Percentiles rank a stretch among this genome's conserved stretches.
phyloP scores from a whole-genome alignment of 1,284 basidiomycete species.

The Leccinum ponderosum region DNA sequence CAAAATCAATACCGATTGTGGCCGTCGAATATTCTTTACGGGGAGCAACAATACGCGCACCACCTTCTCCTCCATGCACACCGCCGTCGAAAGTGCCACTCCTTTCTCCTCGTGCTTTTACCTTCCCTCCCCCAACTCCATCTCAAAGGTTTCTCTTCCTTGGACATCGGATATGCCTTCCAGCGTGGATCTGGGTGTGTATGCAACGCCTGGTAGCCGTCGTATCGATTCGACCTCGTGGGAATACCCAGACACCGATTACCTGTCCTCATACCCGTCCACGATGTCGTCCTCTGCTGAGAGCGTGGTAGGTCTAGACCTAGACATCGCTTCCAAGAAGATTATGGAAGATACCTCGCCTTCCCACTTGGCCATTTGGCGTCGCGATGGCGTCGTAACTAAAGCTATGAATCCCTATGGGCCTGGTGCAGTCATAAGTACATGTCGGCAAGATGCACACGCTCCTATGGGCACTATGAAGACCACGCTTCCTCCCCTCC shows the following conservation, averaged over 20 bases:
- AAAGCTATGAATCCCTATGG: slow-evolving; percentile 30
- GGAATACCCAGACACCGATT: slow-evolving; percentile 35
- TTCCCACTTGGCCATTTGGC: slow-evolving; percentile 34
- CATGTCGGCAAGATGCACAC: slow-evolving; percentile 28
- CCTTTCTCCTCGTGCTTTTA: slow-evolving; percentile 54
- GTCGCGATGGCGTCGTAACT: slow-evolving; percentile 27
- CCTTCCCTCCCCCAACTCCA: slow-evolving; percentile 44
- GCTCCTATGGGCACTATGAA: slow-evolving; percentile 3
- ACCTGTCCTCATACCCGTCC: slow-evolving; percentile 36
- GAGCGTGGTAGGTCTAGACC: slow-evolving; percentile 37
- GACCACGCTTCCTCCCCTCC: slow-evolving; percentile 13
- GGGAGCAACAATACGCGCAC: slow-evolving; percentile 51
- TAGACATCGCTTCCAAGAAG: slow-evolving; percentile 34
- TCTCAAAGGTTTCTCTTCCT: slow-evolving; percentile 39
- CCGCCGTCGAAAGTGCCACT: slow-evolving; percentile 62
- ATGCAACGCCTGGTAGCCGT: slow-evolving; percentile 36
- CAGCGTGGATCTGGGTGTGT: slow-evolving; percentile 41
- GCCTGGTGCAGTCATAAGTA: slow-evolving; percentile 31
- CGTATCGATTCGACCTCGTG: slow-evolving; percentile 31
- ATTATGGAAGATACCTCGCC: slow-evolving; percentile 34
- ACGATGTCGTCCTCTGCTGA: slow-evolving; percentile 28
- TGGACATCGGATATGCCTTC: slow-evolving; percentile 42
- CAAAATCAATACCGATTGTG: slow-evolving; percentile 60
- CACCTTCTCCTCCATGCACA: slow-evolving; percentile 66
- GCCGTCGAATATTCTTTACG: slow-evolving; percentile 53